Evolutionary conservation across 441 rosid genomes (phyloP).

Genomic region (Syzygium syzygioides): DNA sequence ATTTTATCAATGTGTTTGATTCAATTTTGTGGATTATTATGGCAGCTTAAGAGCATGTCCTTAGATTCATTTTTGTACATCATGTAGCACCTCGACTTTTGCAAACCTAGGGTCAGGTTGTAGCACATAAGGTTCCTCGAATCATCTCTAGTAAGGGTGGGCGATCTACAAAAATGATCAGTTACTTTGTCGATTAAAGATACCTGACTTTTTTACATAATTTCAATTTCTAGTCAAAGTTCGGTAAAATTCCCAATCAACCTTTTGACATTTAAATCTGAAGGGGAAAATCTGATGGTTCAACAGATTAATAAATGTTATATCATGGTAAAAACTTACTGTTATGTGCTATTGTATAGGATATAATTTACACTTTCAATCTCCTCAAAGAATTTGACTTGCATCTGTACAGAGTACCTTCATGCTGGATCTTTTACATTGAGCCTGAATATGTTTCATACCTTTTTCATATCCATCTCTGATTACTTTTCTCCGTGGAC

Average conservation of each 20-base stretch:
- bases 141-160: neutral
- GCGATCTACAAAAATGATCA: neutral
- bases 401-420: neutral
- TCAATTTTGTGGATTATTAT: neutral
- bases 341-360: neutral
- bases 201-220: neutral
- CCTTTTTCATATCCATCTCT: neutral
- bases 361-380: neutral
- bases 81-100: neutral
- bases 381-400: neutral
- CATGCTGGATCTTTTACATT: neutral
- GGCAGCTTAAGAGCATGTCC: neutral
- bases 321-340: neutral
- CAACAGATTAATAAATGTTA: neutral
- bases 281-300: neutral
- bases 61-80: neutral
- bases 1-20: neutral
- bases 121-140: neutral
- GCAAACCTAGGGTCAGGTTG: neutral
- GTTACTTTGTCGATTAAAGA: neutral
- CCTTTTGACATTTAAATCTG: neutral
- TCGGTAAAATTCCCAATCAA: neutral
- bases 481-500: neutral
- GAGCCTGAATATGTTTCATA: neutral
- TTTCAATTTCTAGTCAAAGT: neutral